Evolutionary conservation across 768 basidiomycete species (phyloP).

Genomic region (Neoboletus brunneissimus): DNA sequence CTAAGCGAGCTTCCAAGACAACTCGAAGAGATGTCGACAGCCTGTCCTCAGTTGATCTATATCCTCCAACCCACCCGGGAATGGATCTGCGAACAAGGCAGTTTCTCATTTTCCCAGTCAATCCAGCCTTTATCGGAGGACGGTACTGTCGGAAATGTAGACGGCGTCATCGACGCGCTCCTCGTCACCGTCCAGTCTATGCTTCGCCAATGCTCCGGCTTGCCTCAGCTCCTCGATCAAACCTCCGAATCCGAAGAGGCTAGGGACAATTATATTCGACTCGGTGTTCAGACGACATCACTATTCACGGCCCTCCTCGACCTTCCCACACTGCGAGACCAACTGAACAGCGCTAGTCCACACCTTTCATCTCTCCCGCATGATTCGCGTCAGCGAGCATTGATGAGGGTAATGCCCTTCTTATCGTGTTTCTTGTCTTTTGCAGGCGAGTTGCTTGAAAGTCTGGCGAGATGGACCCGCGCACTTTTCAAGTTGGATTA

Average conservation of each 20-base stretch:
- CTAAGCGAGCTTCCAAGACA: constrained; percentile 23
- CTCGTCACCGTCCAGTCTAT: constrained; percentile 66
- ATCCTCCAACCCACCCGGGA: constrained; percentile 26
- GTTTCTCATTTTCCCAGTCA: constrained; percentile 15
- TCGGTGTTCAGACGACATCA: constrained; percentile 43
- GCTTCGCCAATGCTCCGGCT: constrained; percentile 39
- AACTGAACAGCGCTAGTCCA: constrained; percentile 39
- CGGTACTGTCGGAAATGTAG: constrained; percentile 20
- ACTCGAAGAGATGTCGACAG: constrained; percentile 27
- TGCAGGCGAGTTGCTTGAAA: constrained; percentile 53
- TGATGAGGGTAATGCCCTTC: constrained; percentile 70
- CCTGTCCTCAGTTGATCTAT: constrained; percentile 30
- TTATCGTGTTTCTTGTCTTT: constrained; percentile 59
- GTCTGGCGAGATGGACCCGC: constrained; percentile 64
- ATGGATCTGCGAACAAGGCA: constrained; percentile 33
- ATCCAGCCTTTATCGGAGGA: background rate
- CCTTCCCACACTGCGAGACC: constrained; percentile 40
- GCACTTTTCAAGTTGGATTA: constrained; percentile 82
- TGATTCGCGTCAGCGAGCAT: constrained; percentile 30
- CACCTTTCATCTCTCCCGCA: constrained; percentile 37
- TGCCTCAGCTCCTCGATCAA: background rate
- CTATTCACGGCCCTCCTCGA: constrained; percentile 50
- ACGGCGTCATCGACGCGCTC: constrained; percentile 56
- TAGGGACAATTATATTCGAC: constrained; percentile 50
- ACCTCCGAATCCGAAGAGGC: constrained; percentile 29